Evolutionary conservation across 2,329 filamentous ascomycete genomes (phyloP), one percentile per base, ranked within the genome.

Genomic region (Rutstroemia sydowiana): DNA sequence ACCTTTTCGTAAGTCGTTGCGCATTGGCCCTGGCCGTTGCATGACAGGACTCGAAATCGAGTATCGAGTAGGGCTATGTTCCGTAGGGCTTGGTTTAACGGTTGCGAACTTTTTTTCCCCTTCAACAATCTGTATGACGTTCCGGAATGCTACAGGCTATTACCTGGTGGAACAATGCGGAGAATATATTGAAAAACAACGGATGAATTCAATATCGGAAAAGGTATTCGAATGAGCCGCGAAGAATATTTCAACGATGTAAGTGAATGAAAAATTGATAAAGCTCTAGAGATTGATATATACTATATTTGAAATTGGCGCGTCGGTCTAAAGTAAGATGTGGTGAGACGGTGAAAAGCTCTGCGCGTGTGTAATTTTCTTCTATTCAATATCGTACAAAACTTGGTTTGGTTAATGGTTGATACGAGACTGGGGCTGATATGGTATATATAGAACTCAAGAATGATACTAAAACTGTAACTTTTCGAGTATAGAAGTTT

Each of bases 11-110:
- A 18, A 37, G 44, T 45, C n/a, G 31, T 48, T 54, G 53, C 53
- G 56, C 57, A 59, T 57, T 43, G 45, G 50, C 55, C 52, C 54
- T 43, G 45, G 50, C 55, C 52, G 55, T 54, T 43, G 56, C 62
- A 63, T 64, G 59, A 53, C 57, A 57, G 51, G 51, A 55, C 51
- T 61, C 54, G 56, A 53, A 49, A 42, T 41, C 11, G 52, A 43
- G 37, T 40, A 21, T 52, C 9, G 11, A 16, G 21, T 5, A 18
- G 16, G 4, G 13, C 14, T 13, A 6, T 3, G 30, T 13, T 21
- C 8, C 16, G 37, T 34, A 43, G 20, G 28, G 32, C 40, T 36
- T 32, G 23, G 31, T 9, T 28, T 23, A 37, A 40, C 40, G n/a
- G 39, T 14, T 16, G 31, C 30, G 10, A 45, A 26, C 21, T n/a